Evolutionary conservation across 768 basidiomycete species (phyloP), one percentile per base, ranked within the genome.

Genomic region (Xanthoconium purpureum): DNA sequence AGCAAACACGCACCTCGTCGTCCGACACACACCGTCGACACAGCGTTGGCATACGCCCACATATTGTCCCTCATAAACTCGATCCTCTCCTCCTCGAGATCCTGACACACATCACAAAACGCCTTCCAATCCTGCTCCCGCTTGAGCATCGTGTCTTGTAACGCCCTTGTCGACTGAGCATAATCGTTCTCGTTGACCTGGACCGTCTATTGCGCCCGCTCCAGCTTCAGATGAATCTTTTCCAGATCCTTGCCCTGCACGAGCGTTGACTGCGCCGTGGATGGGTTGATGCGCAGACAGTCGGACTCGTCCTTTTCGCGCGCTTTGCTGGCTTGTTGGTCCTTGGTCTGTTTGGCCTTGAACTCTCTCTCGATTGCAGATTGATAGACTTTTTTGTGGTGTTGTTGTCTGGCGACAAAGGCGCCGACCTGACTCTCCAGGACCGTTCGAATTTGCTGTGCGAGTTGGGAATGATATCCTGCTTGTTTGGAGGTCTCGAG

Each of bases 21-120:
- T 98, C 97, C 12, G 86, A 99, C 95, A 63, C 97, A 98, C 14
- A 95, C 90, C 12, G 89, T 91, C 14, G 95, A 97, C 17, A 97
- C 87, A 1, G 89, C 88, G 70, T 99, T 99, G 0, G 97, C 94
- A 70, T 92, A 98, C 9, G 85, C 83, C 96, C 97, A 99, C 73
- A 97, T 80, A 62, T 91, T 91, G 68, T 95, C 92, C 74, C 96
- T 98, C 77, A 89, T 86, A 69, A 96, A 92, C 57, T 94, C 92
- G 67, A 95, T 74, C n/a, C 97, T 83, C 56, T 94, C 88, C 63
- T 98, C 94, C 66, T 99, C 97, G 48, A 97, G 74, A 74, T 99
- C 97, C 73, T 99, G 97, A 59, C 92, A 92, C 44, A 83, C 84
- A 71, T 99, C 97, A 67, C 93, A 95, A 73, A 97, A 98, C 3